Percentiles rank a stretch among this genome's conserved stretches.
phyloP scores from a whole-genome alignment of 2,329 filamentous ascomycete genomes.

The Aureobasidium sp. region DNA sequence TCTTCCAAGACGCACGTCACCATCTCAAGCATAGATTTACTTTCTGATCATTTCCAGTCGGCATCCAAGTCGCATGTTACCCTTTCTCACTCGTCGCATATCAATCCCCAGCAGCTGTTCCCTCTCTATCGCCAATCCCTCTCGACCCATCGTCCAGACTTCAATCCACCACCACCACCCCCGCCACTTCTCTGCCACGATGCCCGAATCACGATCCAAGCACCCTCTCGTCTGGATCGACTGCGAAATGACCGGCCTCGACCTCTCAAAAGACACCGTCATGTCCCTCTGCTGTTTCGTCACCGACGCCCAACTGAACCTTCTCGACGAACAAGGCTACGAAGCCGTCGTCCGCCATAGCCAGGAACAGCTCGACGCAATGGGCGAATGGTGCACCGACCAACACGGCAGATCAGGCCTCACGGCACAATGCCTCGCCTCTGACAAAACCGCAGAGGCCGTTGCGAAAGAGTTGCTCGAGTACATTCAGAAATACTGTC shows the following conservation, averaged over 20 bases:
- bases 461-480: conserved; percentile 67
- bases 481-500: conserved; percentile 70
- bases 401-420: conserved; percentile 79
- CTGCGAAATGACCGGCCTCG: conserved; percentile 86
- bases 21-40: background rate
- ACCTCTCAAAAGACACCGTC: conserved; percentile 72
- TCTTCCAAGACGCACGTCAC: background rate
- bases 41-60: background rate
- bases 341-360: conserved; percentile 72
- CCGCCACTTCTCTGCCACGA: conserved; percentile 20
- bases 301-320: conserved; percentile 69
- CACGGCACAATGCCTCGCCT: conserved; percentile 66
- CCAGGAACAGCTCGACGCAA: conserved; percentile 61
- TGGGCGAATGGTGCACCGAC: conserved; percentile 82
- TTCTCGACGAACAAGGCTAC: conserved; percentile 71
- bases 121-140: background rate
- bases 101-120: background rate
- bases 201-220: conserved; percentile 44
- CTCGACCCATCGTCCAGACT: background rate
- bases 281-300: conserved; percentile 90
- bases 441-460: conserved; percentile 61
- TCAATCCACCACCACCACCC: background rate
- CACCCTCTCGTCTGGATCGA: conserved; percentile 83
- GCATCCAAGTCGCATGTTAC: background rate
- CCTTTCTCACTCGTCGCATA: background rate